phyloP scores from a whole-genome alignment of 768 basidiomycete species.

The Tricholoma matsutake region DNA sequence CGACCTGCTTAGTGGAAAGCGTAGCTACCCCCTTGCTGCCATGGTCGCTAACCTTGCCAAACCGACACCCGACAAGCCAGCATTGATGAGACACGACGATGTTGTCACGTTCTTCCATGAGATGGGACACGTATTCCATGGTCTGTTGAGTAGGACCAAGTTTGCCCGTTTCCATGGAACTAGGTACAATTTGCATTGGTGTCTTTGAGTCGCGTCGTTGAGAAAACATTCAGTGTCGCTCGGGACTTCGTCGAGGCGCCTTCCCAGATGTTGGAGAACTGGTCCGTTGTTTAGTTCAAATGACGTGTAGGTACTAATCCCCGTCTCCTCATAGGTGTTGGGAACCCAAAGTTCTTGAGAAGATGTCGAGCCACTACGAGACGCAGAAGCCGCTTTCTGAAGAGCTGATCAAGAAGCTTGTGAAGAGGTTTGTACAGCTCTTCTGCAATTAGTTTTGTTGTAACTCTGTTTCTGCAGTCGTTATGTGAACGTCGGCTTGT shows the following conservation, averaged over 20 bases:
- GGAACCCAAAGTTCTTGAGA: conserved; percentile 72
- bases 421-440: conserved; percentile 55
- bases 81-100: conserved; percentile 83
- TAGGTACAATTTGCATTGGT: conserved; percentile 30
- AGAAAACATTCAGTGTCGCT: conserved; percentile 46
- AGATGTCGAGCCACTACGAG: conserved; percentile 81
- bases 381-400: conserved; percentile 66
- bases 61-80: conserved; percentile 74
- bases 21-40: conserved; percentile 70
- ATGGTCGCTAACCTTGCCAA: conserved; percentile 95
- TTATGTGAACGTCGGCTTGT: conserved; percentile 80
- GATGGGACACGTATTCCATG: conserved; percentile 77
- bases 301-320: background rate
- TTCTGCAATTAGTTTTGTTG: background rate
- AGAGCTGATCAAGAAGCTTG: conserved; percentile 75
- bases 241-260: conserved; percentile 89
- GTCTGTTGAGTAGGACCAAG: conserved; percentile 64
- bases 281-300: conserved; percentile 37
- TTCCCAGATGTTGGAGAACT: conserved; percentile 91
- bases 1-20: conserved; percentile 48
- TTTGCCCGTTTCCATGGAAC: conserved; percentile 84
- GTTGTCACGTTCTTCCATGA: conserved; percentile 93
- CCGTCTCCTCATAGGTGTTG: conserved; percentile 52
- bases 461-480: conserved; percentile 36
- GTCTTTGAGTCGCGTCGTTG: background rate